These are phyloP conservation scores for Darksidea phi DNA, from an alignment of 495 filamentous ascomycete species.

Conservation along the genomic window DNA sequence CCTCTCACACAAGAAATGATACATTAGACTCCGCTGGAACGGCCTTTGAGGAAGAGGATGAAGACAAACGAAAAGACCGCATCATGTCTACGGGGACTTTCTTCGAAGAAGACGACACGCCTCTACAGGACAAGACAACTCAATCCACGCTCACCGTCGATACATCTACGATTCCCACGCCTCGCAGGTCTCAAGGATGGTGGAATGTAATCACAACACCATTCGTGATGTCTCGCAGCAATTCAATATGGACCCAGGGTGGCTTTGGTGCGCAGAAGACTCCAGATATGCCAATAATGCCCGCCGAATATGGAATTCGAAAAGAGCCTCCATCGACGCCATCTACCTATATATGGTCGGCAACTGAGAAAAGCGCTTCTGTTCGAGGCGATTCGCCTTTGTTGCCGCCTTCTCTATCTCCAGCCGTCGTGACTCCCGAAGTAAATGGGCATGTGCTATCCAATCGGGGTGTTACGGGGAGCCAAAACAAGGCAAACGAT, in stretches of 20 bases:
- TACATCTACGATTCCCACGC: conserved; percentile 37
- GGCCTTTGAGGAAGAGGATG: conserved; percentile 38
- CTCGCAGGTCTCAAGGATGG: conserved; percentile 72
- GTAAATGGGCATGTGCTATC: neutral
- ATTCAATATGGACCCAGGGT: conserved; percentile 32
- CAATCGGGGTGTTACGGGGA: neutral
- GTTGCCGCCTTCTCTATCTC: neutral
- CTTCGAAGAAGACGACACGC: conserved; percentile 57
- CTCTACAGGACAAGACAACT: conserved; percentile 35
- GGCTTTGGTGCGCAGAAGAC: conserved; percentile 17
- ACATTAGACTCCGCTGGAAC: conserved; percentile 36
- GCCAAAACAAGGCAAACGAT: neutral
- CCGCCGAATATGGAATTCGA: conserved; percentile 16
- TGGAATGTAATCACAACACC: conserved; percentile 86
- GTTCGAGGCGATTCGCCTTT: conserved; percentile 14
- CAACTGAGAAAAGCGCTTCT: conserved; percentile 33
- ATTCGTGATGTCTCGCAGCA: conserved; percentile 50
- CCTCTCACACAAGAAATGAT: conserved; percentile 17
- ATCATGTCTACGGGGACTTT: conserved; percentile 53
- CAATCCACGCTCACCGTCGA: conserved; percentile 16
- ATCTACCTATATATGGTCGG: conserved; percentile 34
- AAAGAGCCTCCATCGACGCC: conserved; percentile 15
- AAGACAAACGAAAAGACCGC: conserved; percentile 19
- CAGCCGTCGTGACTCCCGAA: neutral
- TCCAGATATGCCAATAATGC: conserved; percentile 30